Percentiles rank a stretch among this genome's conserved stretches.
These are phyloP conservation scores for Cenchrus fungigraminus DNA, from an alignment of 176 grass and related monocot species.

Conservation along the genomic window DNA sequence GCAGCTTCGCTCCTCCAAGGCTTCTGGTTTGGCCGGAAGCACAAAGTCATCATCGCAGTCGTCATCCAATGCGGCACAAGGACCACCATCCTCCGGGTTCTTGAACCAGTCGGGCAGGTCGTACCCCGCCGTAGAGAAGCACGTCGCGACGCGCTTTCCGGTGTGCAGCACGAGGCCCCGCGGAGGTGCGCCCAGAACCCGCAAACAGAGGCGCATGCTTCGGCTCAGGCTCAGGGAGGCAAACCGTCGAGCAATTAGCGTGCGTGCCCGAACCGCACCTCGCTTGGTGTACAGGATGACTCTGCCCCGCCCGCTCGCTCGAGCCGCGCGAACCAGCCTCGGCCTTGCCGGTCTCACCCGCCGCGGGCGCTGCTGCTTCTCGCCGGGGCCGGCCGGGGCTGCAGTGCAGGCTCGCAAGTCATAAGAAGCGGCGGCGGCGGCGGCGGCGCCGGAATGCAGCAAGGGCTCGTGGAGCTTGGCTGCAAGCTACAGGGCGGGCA, in stretches of 20 bases:
- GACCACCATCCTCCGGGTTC: conserved; percentile 42
- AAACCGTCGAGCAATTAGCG: conserved; percentile 46
- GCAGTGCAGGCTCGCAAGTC: no score
- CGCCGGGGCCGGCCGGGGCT: no score
- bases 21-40: conserved; percentile 45
- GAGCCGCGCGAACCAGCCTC: no score
- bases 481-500: no score
- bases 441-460: no score
- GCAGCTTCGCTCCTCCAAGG: conserved; percentile 29
- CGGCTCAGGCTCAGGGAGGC: conserved; percentile 2
- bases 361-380: no score
- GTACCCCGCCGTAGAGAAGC: conserved; percentile 44
- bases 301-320: neutral
- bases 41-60: conserved; percentile 72
- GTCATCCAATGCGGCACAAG: conserved; percentile 16
- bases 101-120: conserved; percentile 82
- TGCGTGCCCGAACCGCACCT: neutral
- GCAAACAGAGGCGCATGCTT: conserved; percentile 49
- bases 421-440: no score
- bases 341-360: no score
- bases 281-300: no score
- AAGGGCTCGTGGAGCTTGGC: no score
- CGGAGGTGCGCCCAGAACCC: neutral
- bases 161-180: neutral
- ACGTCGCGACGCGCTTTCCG: neutral